Base-by-base conservation (phyloP, 2,329 filamentous ascomycete species). In the Colletotrichum sp. region DNA sequence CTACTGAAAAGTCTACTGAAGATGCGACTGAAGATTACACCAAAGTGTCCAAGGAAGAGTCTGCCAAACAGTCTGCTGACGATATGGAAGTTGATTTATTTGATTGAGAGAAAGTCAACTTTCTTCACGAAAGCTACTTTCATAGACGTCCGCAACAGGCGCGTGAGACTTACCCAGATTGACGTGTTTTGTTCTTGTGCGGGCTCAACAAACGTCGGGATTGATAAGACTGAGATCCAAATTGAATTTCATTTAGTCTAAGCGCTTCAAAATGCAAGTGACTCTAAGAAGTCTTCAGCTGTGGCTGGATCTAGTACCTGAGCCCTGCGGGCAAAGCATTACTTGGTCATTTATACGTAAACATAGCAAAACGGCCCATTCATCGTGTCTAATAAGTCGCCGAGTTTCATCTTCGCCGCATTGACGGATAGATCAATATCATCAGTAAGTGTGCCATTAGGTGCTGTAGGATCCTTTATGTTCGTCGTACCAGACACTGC, bases 291-390 rank as follows among this genome's bases (percentile, higher is more conserved):
- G 38, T 43, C 18, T 43, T 0, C 0, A n/a, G 8, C 38, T 12
- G 18, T 43, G 38, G 38, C 38, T 48, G 38, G 18, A n/a, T 21
- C 5, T 7, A 12, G 18, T 48, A 12, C 2, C 18, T 12, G 9
- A 48, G 38, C 3, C 5, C 38, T 48, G 9, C 9, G 2, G 18
- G 3, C 0, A 1, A n/a, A 7, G 0, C 9, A 21, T 52, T 4
- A 13, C n/a, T 7, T 59, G 84, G 24, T 9, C 1, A 28, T 63
- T 68, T 69, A 80, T 13, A 64, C 64, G 34, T 81, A 84, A 43
- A 84, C 38, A 64, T 84, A 84, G 59, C 83, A 84, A 66, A 84
- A 84, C 5, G 62, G 62, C 32, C 63, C 70, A 14, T 81, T 28
- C 70, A 62, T 68, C 3, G 83, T 83, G 69, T 80, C 82, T 73